phyloP scores from a whole-genome alignment of 1,284 basidiomycete species.

The Cryptococcus sp. region DNA sequence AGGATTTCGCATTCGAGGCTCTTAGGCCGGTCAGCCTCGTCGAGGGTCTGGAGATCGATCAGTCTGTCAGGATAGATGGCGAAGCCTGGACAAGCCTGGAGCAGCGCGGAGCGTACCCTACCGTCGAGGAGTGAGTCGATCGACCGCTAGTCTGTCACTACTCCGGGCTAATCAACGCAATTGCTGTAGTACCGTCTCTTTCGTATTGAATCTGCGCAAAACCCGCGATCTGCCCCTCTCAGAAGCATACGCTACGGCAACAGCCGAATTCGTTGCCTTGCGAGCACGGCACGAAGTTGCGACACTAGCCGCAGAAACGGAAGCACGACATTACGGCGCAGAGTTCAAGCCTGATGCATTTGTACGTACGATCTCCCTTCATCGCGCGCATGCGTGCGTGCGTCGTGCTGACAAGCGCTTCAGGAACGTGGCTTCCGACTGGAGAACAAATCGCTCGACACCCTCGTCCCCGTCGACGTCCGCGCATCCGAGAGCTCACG shows the following conservation, averaged over 20 bases:
- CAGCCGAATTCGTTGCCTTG: slow-evolving; percentile 83
- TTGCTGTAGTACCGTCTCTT: slow-evolving; percentile 70
- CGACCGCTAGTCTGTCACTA: not conserved
- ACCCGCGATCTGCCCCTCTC: slow-evolving; percentile 68
- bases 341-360: slow-evolving; percentile 43
- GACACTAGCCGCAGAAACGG: slow-evolving; percentile 71
- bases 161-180: not conserved
- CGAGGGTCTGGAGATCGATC: slow-evolving; percentile 61
- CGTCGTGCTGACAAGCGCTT: not conserved
- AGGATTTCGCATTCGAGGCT: slow-evolving; percentile 94
- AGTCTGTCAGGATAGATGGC: slow-evolving; percentile 62
- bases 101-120: slow-evolving; percentile 79
- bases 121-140: slow-evolving; percentile 80
- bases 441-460: slow-evolving; percentile 31
- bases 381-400: not conserved
- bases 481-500: slow-evolving; percentile 12
- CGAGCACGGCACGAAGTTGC: slow-evolving; percentile 82
- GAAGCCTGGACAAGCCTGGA: slow-evolving; percentile 70
- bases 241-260: slow-evolving; percentile 75
- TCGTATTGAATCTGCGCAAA: slow-evolving; percentile 74
- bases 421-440: slow-evolving; percentile 40
- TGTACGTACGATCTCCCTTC: slow-evolving; percentile 31
- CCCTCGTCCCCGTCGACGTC: slow-evolving; percentile 18
- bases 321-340: slow-evolving; percentile 77
- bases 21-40: slow-evolving; percentile 77